Percentiles rank a stretch among this genome's conserved stretches.
These are phyloP conservation scores for Lophiotrema nucula DNA, from an alignment of 495 filamentous ascomycete genomes.

Conservation along the genomic window DNA sequence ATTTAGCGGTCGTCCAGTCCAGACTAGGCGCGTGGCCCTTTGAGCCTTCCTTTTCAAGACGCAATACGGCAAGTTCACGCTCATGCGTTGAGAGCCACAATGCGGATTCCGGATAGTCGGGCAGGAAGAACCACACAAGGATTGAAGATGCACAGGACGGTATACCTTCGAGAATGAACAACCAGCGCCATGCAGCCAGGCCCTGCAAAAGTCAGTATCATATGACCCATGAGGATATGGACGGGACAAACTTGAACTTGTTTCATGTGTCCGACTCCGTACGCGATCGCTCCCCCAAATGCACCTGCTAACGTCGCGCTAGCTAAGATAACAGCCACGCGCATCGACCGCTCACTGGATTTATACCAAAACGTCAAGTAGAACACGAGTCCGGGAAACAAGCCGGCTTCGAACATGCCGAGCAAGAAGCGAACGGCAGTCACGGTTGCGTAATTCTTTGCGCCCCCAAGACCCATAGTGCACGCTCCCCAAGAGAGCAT, in stretches of 20 bases:
- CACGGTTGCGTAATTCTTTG: conserved; percentile 49
- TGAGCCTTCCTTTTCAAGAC: no score
- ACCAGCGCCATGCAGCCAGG: conserved; percentile 69
- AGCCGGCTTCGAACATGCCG: conserved; percentile 54
- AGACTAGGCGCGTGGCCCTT: no score
- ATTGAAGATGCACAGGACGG: conserved; percentile 57
- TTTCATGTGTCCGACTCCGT: conserved; percentile 43
- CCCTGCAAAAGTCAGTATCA: conserved; percentile 50
- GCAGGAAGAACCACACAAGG: conserved; percentile 44
- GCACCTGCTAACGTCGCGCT: conserved; percentile 60
- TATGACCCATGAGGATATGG: no score
- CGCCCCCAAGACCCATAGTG: conserved; percentile 51
- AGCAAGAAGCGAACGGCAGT: conserved; percentile 55
- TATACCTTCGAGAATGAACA: conserved; percentile 71
- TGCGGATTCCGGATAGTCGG: no score
- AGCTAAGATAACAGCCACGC: conserved; percentile 62
- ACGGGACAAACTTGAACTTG: no score
- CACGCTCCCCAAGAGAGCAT: conserved; percentile 49
- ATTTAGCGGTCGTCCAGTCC: no score
- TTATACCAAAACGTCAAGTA: conserved; percentile 64
- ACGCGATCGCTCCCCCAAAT: conserved; percentile 61
- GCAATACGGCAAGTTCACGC: no score
- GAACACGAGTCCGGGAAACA: conserved; percentile 56
- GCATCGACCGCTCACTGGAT: conserved; percentile 39
- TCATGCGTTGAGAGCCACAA: no score